Percentiles rank a stretch among this genome's conserved stretches.
phyloP scores from a whole-genome alignment of 805 yeast genomes.

The Kazachstania psychrophila region DNA sequence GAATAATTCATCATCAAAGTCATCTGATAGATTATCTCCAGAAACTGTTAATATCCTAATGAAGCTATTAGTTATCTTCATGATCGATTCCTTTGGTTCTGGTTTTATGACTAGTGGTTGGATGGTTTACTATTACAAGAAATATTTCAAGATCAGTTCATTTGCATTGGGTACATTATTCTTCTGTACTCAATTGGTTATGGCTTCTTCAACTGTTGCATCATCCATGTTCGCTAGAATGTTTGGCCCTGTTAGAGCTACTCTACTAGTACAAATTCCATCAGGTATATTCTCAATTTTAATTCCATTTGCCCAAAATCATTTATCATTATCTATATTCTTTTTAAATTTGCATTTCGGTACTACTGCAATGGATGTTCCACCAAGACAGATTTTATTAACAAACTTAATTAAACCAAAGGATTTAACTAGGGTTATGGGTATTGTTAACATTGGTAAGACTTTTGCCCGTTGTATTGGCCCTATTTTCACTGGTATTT shows the following conservation, averaged over 20 bases:
- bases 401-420: conserved; percentile 53
- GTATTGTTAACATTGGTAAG: conserved; percentile 76
- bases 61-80: conserved; percentile 51
- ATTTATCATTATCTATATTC: conserved; percentile 37
- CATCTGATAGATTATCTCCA: conserved; percentile 26
- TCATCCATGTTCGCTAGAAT: conserved; percentile 59
- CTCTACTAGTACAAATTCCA: conserved; percentile 66
- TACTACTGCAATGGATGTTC: conserved; percentile 79
- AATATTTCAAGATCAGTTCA: conserved; percentile 44
- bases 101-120: conserved; percentile 87
- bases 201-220: conserved; percentile 63
- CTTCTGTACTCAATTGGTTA: conserved; percentile 51
- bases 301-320: conserved; percentile 39
- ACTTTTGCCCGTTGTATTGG: conserved; percentile 80
- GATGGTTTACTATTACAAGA: conserved; percentile 73
- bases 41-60: conserved; percentile 37
- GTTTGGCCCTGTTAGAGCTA: conserved; percentile 74
- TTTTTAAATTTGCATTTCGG: conserved; percentile 48
- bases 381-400: conserved; percentile 75
- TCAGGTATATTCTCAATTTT: conserved; percentile 55
- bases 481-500: conserved; percentile 66
- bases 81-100: conserved; percentile 78
- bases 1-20: neutral
- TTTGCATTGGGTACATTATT: conserved; percentile 57
- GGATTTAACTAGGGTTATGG: conserved; percentile 71